These are phyloP conservation scores for Aspergillus carlsbadensis DNA, from an alignment of 495 filamentous ascomycete genomes.

Conservation along the genomic window DNA sequence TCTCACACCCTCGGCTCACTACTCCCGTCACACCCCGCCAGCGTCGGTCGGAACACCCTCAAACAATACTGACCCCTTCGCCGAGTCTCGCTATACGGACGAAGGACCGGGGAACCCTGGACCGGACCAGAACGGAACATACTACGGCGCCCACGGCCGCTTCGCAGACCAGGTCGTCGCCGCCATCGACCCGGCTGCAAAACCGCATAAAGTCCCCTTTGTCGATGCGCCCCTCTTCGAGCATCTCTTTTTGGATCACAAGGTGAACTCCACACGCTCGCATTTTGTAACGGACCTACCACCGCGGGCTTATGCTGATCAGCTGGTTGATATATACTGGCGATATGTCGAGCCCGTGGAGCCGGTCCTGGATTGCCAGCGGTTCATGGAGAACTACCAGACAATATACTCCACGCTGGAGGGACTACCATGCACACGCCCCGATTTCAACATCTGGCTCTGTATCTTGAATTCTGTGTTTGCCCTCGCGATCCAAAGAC, in stretches of 20 bases:
- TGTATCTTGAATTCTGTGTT: conserved; percentile 25
- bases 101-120: neutral
- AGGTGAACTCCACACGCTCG: neutral
- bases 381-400: conserved; percentile 13
- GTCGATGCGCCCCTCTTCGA: conserved; percentile 29
- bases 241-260: conserved; percentile 10
- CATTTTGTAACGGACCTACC: conserved; percentile 15
- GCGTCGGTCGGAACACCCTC: neutral
- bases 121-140: conserved; percentile 6
- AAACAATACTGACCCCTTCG: neutral
- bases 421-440: neutral
- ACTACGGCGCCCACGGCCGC: conserved; percentile 20
- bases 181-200: conserved; percentile 16
- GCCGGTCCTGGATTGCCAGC: conserved; percentile 18
- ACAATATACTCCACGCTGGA: neutral
- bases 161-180: conserved; percentile 21
- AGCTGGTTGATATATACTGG: conserved; percentile 23
- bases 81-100: neutral
- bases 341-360: conserved; percentile 19
- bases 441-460: conserved; percentile 9
- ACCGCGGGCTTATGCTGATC: conserved; percentile 17
- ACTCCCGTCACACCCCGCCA: neutral
- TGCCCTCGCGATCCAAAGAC: conserved; percentile 24
- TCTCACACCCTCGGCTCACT: neutral
- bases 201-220: conserved; percentile 18